Conservation (phyloP, 1,284 basidiomycete species). For the Mycena sp. region DNA sequence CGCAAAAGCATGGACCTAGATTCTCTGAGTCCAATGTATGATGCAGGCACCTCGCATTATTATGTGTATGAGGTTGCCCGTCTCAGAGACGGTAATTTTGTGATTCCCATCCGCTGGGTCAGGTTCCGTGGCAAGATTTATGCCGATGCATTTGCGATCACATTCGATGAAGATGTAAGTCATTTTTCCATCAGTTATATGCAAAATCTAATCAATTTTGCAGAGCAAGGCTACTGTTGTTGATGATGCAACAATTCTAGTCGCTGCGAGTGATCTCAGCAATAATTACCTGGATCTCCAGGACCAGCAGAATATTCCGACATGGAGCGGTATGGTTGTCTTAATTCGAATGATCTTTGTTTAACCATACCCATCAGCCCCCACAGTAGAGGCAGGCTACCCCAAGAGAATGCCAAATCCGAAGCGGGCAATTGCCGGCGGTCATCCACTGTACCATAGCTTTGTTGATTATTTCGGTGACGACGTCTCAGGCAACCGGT, state of each 20-base stretch:
- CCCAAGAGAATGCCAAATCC: conserved; percentile 38
- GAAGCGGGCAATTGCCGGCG: conserved; percentile 37
- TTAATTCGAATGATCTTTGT: too few relatives aligned
- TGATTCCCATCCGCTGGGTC: conserved; percentile 34
- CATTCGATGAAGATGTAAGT: neutral
- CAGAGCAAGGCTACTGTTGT: neutral
- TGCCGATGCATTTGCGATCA: neutral
- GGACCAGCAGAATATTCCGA: neutral
- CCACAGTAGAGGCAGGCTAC: neutral
- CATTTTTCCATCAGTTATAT: too few relatives aligned
- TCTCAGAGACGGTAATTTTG: conserved; percentile 28
- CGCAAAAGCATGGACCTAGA: conserved; percentile 35
- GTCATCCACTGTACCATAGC: conserved; percentile 38
- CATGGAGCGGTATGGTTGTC: neutral
- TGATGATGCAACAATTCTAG: neutral
- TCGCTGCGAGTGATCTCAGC: neutral
- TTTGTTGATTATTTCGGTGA: conserved; percentile 33
- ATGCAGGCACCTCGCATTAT: conserved; percentile 31
- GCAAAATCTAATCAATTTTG: too few relatives aligned
- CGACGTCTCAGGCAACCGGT: conserved; percentile 33
- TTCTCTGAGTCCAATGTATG: conserved; percentile 33
- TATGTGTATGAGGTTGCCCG: conserved; percentile 40
- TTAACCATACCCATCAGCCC: too few relatives aligned
- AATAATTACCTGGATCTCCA: neutral
- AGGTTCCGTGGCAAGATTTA: neutral